Base-by-base conservation (phyloP, 2,329 filamentous ascomycete genomes). In the Periconia digitata region DNA sequence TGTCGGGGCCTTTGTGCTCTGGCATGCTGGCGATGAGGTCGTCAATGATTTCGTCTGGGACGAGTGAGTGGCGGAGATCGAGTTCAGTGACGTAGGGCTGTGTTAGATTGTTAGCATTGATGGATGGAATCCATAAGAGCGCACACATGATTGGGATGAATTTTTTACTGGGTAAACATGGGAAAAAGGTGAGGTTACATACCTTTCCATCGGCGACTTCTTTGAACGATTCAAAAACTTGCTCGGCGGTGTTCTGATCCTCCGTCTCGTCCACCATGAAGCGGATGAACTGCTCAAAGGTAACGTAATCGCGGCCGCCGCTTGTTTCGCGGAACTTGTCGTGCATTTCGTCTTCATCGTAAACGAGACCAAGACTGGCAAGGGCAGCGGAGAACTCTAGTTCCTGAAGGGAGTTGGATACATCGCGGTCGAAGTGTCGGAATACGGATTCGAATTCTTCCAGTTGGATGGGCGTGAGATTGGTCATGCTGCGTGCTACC, bases 221-320 rank as follows among this genome's bases (percentile, higher is more conserved):
- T 49, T 86, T 85, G 83, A 99, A 99, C 55, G 89, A 95, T 75
- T 99, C 92, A 77, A 94, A 97, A 5, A 99, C 94, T 72, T 99
- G 94, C 73, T 97, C 94, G 12, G 94, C 94, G 3, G 92, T 96
- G 71, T 99, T 96, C 75, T 99, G 94, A 68, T 99, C 94, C 74
- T 99, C 94, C 12, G 94, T 99, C 42, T 96, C 94, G 60, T 95
- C 90, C 40, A 99, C 94, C 94, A 99, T 99, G 79, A 99, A 99
- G 34, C 90, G 86, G 70, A 99, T 99, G 68, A 99, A 99, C 73
- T 97, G 92, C 76, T 99, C 94, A 67, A 99, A 99, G 4, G 89
- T 94, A 43, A 99, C 94, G 56, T 87, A 83, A 71, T 86, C 87
- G 56, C 78, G 82, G 29, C 85, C 90, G 32, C 83, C 84, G 54